Evolutionary conservation across 192 early-diverging fungal species (phyloP), one percentile per base, ranked within the genome.

Genomic region (Backusella mclennaniae): DNA sequence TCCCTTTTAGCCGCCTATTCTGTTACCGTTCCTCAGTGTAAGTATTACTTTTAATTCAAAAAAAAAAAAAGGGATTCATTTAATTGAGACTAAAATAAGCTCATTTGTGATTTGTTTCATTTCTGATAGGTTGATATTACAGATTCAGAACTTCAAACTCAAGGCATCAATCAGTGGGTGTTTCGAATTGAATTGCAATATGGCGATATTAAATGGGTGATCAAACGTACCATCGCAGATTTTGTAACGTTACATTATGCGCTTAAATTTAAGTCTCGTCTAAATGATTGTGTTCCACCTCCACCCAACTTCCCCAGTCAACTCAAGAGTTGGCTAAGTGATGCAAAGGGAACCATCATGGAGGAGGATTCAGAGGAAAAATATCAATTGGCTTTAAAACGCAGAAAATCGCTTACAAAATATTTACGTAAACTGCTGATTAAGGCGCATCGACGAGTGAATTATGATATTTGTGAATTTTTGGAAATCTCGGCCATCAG

Each of bases 131-230:
- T 79, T 6, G 73, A 67, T 21, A 74, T 82, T 49, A 75, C 76
- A 6, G 80, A 82, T 78, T 82, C 80, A 33, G 76, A 66, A 67
- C 63, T 78, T 35, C 31, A 26, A 63, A 77, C 69, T 31, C 76
- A 67, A 68, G 76, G 66, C 6, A 77, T 78, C 8, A 70, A 74
- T 12, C 80, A 82, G 49, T 82, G 80, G 80, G 69, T 82, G 6
- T 82, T 82, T 68, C 80, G 80, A 8, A 75, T 82, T 12, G 80
- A 82, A 67, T 66, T 82, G 15, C 77, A 90, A 77, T 95, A 95
- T 73, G 93, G 93, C 8, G 92, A 93, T 49, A 81, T 90, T 63
- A 93, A 92, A 79, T 95, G 93, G 93, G 91, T 92, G 17, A 88
- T 95, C 33, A 79, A 85, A 33, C 86, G 90, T 19, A 85, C 89